Evolutionary conservation across 139 green algal species (phyloP).

Genomic region (Volvox reticuliferus): DNA sequence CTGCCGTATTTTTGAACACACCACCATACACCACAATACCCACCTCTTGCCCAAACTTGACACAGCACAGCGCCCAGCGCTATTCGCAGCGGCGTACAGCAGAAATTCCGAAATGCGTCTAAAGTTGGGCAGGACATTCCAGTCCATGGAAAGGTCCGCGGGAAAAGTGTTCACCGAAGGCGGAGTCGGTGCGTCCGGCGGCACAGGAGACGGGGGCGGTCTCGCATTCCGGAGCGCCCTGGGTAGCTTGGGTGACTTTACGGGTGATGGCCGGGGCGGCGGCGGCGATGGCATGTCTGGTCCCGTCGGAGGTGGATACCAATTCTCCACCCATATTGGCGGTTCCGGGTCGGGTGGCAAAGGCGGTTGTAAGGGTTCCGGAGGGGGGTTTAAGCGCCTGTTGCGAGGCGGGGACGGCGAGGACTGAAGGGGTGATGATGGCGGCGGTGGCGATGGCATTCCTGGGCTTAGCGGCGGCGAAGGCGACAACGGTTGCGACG

Average conservation of each 20-base stretch:
- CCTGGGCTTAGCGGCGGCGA: not conserved
- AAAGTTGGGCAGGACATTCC: not conserved
- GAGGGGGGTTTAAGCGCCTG: too few species aligned
- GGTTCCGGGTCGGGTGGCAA: not conserved
- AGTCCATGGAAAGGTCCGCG: not conserved
- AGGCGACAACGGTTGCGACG: too few species aligned
- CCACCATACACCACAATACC: too few species aligned
- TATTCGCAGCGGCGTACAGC: not conserved
- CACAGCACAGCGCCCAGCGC: not conserved
- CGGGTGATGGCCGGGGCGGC: not conserved
- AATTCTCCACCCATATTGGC: not conserved
- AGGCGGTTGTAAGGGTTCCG: not conserved
- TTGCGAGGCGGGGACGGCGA: not conserved
- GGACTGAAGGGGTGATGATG: not conserved
- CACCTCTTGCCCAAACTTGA: conserved; percentile 19
- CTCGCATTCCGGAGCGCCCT: not conserved
- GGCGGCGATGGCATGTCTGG: not conserved
- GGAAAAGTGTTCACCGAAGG: not conserved
- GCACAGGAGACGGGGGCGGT: not conserved
- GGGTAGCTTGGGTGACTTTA: not conserved
- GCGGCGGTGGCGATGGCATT: not conserved
- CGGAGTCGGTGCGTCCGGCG: not conserved
- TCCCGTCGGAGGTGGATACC: not conserved
- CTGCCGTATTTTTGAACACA: too few species aligned
- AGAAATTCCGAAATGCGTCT: not conserved